Evolutionary conservation across 495 filamentous ascomycete genomes (phyloP).

Genomic region (Talaromyces wortmannii): DNA sequence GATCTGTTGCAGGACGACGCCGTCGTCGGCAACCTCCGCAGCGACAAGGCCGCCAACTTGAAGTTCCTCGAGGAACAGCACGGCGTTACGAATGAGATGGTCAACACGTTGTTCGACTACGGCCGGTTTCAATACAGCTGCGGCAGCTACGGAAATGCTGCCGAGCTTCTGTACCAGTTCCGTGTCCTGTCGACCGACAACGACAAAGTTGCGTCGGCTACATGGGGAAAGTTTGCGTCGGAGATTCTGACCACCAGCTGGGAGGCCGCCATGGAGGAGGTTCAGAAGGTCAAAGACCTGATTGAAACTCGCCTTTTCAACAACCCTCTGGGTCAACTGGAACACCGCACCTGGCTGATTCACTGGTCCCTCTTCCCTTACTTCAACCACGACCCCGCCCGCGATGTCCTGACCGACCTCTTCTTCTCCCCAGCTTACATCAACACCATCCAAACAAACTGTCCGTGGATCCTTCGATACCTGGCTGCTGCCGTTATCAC

Average conservation of each 20-base stretch:
- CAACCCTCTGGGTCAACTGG: slow-evolving; percentile 89
- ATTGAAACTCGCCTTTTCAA: slow-evolving; percentile 91
- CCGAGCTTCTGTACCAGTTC: slow-evolving; percentile 90
- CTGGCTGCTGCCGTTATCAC: slow-evolving; percentile 93
- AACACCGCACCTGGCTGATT: slow-evolving; percentile 92
- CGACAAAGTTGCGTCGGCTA: slow-evolving; percentile 89
- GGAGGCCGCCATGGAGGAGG: slow-evolving; percentile 93
- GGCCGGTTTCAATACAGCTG: slow-evolving; percentile 96
- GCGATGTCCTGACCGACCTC: slow-evolving; percentile 84
- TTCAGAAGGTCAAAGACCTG: slow-evolving; percentile 84
- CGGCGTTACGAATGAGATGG: slow-evolving; percentile 87
- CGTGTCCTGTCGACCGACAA: slow-evolving; percentile 95
- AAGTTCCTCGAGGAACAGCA: slow-evolving; percentile 92
- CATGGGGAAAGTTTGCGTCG: slow-evolving; percentile 92
- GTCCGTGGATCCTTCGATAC: slow-evolving; percentile 95
- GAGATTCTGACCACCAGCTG: slow-evolving; percentile 91
- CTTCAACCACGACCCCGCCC: slow-evolving; percentile 92
- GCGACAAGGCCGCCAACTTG: slow-evolving; percentile 96
- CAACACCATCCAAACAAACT: slow-evolving; percentile 97
- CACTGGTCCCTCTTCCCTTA: slow-evolving; percentile 99
- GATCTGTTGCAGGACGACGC: slow-evolving; percentile 78
- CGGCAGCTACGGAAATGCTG: slow-evolving; percentile 81
- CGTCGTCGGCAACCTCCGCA: slow-evolving; percentile 79
- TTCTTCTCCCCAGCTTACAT: slow-evolving; percentile 96
- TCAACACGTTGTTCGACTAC: slow-evolving; percentile 87